phyloP scores from a whole-genome alignment of 2,329 filamentous ascomycete genomes.

The Venturia pyrina region DNA sequence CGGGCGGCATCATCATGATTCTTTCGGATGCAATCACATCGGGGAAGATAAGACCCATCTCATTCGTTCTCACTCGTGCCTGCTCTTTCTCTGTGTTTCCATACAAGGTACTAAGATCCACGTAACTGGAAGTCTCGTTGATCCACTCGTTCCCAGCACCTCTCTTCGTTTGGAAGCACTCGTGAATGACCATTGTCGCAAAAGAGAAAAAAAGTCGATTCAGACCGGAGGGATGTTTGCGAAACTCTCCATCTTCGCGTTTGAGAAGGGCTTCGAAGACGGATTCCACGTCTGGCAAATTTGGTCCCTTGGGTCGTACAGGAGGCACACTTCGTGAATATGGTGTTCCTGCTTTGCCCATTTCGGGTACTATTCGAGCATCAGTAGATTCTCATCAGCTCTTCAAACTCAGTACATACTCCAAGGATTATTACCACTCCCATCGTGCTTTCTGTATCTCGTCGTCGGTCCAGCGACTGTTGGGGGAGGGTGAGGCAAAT shows the following conservation, averaged over 20 bases:
- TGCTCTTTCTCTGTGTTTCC: conserved; percentile 36
- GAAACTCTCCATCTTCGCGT: conserved; percentile 29
- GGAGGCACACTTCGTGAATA: conserved; percentile 37
- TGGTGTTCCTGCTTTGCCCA: conserved; percentile 42
- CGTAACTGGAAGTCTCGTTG: conserved; percentile 38
- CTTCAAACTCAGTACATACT: conserved; percentile 11
- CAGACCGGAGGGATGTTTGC: conserved; percentile 34
- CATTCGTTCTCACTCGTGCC: conserved; percentile 32
- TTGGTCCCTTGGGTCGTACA: conserved; percentile 37
- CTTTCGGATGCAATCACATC: conserved; percentile 36
- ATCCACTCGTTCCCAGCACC: conserved; percentile 27
- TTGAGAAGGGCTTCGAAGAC: conserved; percentile 37
- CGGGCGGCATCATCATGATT: conserved; percentile 40
- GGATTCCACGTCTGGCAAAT: conserved; percentile 38
- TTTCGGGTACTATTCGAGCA: conserved; percentile 27
- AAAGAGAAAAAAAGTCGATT: conserved; percentile 39
- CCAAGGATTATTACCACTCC: conserved; percentile 39
- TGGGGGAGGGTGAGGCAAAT: conserved; percentile 41
- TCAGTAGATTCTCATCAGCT: neutral
- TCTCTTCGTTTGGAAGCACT: conserved; percentile 36
- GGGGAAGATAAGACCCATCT: conserved; percentile 33
- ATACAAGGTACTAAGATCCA: conserved; percentile 38
- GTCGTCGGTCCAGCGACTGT: conserved; percentile 37
- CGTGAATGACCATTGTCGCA: conserved; percentile 39
- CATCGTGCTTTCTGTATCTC: conserved; percentile 36